Conservation (phyloP, 176 grass and related monocot species). For the Triticum turgidum region DNA sequence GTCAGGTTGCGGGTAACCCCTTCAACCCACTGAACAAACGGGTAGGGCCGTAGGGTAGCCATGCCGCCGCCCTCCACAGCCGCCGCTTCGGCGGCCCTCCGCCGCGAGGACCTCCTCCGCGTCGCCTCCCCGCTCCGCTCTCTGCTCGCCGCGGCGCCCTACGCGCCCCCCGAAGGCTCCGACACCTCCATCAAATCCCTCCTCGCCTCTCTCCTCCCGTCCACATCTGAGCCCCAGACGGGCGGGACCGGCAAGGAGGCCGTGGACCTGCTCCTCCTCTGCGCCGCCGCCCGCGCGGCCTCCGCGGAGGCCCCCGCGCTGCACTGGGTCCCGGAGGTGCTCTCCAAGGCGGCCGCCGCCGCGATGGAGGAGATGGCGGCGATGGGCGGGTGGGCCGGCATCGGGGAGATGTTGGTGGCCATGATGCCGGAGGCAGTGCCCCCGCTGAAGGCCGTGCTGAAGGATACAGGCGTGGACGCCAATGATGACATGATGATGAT, state of each 20-base stretch:
- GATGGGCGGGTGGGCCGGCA: background rate
- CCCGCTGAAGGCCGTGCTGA: slow-evolving; percentile 58
- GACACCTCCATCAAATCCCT: background rate
- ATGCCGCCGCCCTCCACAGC: background rate
- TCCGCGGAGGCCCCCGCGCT: background rate
- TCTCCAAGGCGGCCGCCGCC: background rate
- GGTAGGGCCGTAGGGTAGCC: too few relatives aligned
- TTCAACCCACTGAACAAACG: too few relatives aligned
- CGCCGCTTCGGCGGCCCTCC: background rate
- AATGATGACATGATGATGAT: slow-evolving; percentile 59
- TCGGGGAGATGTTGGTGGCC: background rate
- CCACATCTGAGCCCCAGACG: background rate
- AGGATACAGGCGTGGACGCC: slow-evolving; percentile 53
- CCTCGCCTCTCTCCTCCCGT: background rate
- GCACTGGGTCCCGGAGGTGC: background rate
- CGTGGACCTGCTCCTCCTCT: background rate
- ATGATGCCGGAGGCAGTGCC: slow-evolving; percentile 44
- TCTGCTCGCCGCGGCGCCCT: background rate
- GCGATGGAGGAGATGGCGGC: background rate
- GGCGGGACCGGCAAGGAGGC: background rate
- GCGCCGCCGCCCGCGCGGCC: too few relatives aligned
- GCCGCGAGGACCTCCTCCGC: background rate
- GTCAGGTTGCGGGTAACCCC: too few relatives aligned
- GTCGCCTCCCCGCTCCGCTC: background rate
- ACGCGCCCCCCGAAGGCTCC: background rate